These are phyloP conservation scores for Knoxdaviesia capensis DNA, from an alignment of 2,329 filamentous ascomycete species.

Conservation along the genomic window DNA sequence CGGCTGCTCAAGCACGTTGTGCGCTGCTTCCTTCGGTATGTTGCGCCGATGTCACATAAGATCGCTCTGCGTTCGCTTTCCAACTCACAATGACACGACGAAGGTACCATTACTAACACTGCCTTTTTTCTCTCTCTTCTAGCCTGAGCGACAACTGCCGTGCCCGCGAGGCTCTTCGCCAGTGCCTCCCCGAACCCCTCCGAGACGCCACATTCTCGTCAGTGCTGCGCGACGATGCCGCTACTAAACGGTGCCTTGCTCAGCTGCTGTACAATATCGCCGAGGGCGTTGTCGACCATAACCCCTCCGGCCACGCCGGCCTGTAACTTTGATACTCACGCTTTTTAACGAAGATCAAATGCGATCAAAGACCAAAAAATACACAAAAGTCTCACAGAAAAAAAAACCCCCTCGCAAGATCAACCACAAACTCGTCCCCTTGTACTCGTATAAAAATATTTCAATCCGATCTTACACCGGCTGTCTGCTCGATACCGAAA, in stretches of 20 bases:
- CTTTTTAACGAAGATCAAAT: too few relatives aligned
- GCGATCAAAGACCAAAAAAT: too few relatives aligned
- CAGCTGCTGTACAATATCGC: constrained; percentile 92
- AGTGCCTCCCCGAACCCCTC: constrained; percentile 96
- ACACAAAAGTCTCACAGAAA: not conserved
- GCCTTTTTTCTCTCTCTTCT: constrained; percentile 6
- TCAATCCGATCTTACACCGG: too few relatives aligned
- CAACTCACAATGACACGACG: not conserved
- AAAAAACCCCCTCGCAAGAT: too few relatives aligned
- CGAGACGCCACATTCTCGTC: constrained; percentile 94
- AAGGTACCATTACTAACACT: not conserved
- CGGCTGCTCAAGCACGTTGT: constrained; percentile 94
- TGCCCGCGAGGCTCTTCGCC: constrained; percentile 80
- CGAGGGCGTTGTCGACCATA: constrained; percentile 51
- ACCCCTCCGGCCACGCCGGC: constrained; percentile 9
- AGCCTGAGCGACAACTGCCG: constrained; percentile 92
- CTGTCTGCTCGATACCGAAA: too few relatives aligned
- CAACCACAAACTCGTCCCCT: too few relatives aligned
- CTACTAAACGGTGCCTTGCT: constrained; percentile 92
- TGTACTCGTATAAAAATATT: too few relatives aligned
- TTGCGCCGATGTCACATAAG: constrained; percentile 4
- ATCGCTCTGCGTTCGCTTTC: not conserved
- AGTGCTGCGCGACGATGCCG: constrained; percentile 87
- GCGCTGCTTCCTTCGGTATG: constrained; percentile 81
- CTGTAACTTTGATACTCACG: not conserved